These are phyloP conservation scores for Alternaria sp. DNA, from an alignment of 2,329 filamentous ascomycete genomes.

Conservation along the genomic window DNA sequence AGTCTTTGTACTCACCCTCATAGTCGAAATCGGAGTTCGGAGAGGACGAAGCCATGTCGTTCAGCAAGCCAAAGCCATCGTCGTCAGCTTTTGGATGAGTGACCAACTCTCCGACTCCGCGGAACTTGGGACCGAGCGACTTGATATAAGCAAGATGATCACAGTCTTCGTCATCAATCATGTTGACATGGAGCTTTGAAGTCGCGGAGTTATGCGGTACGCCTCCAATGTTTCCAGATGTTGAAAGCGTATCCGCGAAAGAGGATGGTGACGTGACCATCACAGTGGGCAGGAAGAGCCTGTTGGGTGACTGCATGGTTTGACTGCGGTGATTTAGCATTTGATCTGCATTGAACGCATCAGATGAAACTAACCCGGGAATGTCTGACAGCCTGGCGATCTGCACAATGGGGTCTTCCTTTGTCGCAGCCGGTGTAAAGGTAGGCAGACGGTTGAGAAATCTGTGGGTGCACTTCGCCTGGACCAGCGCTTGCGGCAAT, in stretches of 20 bases:
- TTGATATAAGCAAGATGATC: not conserved
- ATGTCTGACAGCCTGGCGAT: not conserved
- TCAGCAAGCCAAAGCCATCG: not conserved
- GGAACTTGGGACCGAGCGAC: not conserved
- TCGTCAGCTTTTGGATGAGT: not conserved
- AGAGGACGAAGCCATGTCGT: not conserved
- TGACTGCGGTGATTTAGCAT: not conserved
- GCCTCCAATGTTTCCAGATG: not conserved
- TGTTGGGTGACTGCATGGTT: not conserved
- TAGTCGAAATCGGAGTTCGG: not conserved
- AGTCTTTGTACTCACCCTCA: not conserved
- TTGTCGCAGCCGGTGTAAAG: not conserved
- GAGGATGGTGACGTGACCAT: not conserved
- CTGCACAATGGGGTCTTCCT: not conserved
- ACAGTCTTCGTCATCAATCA: not conserved
- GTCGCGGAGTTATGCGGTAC: fast-evolving
- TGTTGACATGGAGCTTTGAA: not conserved
- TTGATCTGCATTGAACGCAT: not conserved
- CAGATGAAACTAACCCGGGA: not conserved
- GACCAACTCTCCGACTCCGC: not conserved
- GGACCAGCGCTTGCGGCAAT: not conserved
- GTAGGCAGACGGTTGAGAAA: fast-evolving
- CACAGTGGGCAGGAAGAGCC: not conserved
- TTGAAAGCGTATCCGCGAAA: not conserved
- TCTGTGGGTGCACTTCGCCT: not conserved